phyloP scores from a whole-genome alignment of 352 stramenopile genomes.

The Pythium rishiriense region DNA sequence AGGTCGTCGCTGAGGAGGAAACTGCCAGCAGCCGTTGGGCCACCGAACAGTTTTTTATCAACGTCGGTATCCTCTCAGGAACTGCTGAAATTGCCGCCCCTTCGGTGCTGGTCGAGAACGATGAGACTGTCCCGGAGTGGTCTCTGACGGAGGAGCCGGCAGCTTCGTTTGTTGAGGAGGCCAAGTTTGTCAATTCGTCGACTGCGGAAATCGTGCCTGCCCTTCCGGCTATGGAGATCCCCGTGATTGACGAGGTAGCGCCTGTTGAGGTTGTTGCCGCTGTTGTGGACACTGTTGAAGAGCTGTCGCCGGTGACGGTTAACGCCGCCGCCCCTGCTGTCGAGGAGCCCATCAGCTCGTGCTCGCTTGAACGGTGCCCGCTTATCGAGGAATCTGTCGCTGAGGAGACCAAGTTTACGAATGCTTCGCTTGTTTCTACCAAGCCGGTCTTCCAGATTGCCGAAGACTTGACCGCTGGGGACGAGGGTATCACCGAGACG shows the following conservation, averaged over 20 bases:
- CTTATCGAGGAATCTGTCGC: not conserved
- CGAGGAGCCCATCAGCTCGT: slow-evolving; percentile 2
- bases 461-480: not conserved
- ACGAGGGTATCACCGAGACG: slow-evolving; percentile 2
- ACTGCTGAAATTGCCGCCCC: not conserved
- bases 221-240: not conserved
- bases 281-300: not conserved
- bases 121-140: not conserved
- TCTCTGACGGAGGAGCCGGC: not conserved
- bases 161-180: not conserved
- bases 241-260: not conserved
- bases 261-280: not conserved
- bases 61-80: slow-evolving; percentile 12
- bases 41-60: slow-evolving; percentile 18
- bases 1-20: slow-evolving; percentile 4
- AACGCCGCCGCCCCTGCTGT: not conserved
- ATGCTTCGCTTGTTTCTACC: slow-evolving; percentile 4
- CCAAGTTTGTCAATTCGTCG: not conserved
- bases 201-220: slow-evolving; percentile 2
- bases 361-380: slow-evolving; percentile 3
- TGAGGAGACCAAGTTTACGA: slow-evolving; percentile 1
- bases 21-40: slow-evolving; percentile 13
- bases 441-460: not conserved
- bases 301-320: not conserved
- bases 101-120: not conserved